Evolutionary conservation across 2,329 filamentous ascomycete species (phyloP), one percentile per base, ranked within the genome.

Genomic region (Alternaria sp.): DNA sequence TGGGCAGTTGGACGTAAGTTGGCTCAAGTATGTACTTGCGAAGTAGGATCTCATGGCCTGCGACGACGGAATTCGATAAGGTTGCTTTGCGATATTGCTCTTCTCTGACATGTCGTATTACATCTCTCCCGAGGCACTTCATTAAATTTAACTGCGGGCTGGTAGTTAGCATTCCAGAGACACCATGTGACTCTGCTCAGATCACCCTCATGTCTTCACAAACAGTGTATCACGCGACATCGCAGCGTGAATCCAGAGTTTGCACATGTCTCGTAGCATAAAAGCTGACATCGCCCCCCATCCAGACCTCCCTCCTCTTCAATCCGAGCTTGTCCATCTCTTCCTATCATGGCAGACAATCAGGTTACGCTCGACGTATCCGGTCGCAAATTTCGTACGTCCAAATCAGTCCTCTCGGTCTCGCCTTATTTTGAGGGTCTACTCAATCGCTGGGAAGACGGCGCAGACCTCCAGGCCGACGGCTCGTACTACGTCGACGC

Each of bases 401-500:
- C 28, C 13, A 56, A 50, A 32, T 3, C 25, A n/a, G 52, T 57
- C 9, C 59, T 61, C 13, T 44, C 45, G 25, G 45, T 36, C 28
- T 45, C 52, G 43, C 59, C 45, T 26, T 50, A 32, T 15, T 57
- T 61, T 11, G 25, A 21, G 6, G 36, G 7, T 10, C 45, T 57
- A n/a, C 13, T 61, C 7, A 23, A 12, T 21, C 54, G 59, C 28
- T 60, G 55, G 50, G 47, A 60, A 21, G 44, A 49, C 11, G 17
- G 28, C 23, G 25, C 46, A n/a, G 46, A 52, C 30, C 49, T 21
- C 4, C 57, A 64, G 25, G 15, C 23, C 0, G 59, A 80, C 30
- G 76, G 74, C 1, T 74, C 73, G 0, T 74, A 74, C 57, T 81
- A 79, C 64, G 59, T 82, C 45, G 80, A 82, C 56, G 65, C 77